These are phyloP conservation scores for Rhamnella rubrinervis DNA, from an alignment of 331 rosid species.

Conservation along the genomic window DNA sequence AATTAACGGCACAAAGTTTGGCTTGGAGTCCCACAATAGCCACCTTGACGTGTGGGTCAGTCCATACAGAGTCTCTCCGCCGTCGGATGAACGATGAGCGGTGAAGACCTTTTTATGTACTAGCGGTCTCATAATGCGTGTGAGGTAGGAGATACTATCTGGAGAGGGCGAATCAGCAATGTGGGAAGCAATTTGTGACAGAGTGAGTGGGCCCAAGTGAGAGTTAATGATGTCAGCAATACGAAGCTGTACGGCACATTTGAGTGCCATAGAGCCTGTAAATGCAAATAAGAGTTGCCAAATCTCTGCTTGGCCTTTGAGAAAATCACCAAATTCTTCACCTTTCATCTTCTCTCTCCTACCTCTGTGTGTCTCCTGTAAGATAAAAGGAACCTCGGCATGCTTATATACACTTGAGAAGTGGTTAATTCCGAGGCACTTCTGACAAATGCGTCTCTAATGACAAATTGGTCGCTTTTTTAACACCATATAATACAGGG, in stretches of 20 bases:
- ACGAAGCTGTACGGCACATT: slow-evolving; percentile 17
- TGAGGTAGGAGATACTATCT: background rate
- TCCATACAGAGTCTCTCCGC: background rate
- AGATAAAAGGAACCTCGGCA: too few species aligned
- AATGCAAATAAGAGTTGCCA: slow-evolving; percentile 17
- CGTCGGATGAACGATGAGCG: background rate
- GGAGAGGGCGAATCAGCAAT: background rate
- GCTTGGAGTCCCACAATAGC: background rate
- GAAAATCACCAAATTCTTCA: background rate
- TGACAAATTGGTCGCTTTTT: too few species aligned
- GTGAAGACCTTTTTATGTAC: slow-evolving; percentile 11
- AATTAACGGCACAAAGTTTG: background rate
- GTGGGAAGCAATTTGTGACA: background rate
- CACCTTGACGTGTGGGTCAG: background rate
- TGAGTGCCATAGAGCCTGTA: slow-evolving; percentile 3
- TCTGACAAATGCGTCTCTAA: too few species aligned
- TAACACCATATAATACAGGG: too few species aligned
- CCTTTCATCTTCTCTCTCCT: too few species aligned
- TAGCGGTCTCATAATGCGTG: background rate
- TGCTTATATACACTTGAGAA: too few species aligned
- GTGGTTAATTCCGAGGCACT: too few species aligned
- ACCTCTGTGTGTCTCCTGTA: too few species aligned
- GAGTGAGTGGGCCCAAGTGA: background rate
- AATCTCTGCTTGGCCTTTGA: background rate
- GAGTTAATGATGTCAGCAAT: slow-evolving; percentile 17